phyloP scores from a whole-genome alignment of 441 rosid genomes.

The Erodium texanum region DNA sequence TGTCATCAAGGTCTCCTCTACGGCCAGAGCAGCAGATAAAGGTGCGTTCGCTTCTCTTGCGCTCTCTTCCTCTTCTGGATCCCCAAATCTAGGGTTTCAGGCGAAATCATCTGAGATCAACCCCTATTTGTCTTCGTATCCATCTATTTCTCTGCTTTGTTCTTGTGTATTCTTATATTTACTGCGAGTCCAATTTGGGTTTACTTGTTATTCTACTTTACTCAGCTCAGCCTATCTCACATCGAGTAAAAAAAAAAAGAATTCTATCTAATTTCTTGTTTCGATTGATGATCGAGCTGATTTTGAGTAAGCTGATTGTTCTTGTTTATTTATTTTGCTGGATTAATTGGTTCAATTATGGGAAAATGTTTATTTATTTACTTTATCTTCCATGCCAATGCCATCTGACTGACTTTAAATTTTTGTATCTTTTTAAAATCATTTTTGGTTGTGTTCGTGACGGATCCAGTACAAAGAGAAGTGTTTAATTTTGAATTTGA shows the following conservation, averaged over 20 bases:
- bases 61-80: background rate
- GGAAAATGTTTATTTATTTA: background rate
- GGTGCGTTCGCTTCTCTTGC: slow-evolving; percentile 5
- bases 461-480: background rate
- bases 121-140: background rate
- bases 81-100: slow-evolving; percentile 1
- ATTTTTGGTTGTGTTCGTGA: background rate
- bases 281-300: background rate
- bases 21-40: slow-evolving; percentile 2
- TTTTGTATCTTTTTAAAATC: background rate
- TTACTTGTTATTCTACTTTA: background rate
- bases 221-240: background rate
- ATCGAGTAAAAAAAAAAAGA: background rate
- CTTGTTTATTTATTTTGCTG: background rate
- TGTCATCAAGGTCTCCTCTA: background rate
- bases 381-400: too few relatives aligned
- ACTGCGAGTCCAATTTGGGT: background rate
- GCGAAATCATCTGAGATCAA: background rate
- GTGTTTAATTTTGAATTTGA: background rate
- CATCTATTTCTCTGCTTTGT: background rate
- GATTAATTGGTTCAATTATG: background rate
- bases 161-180: background rate
- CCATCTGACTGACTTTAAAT: background rate
- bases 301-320: background rate
- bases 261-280: background rate